These are phyloP conservation scores for Pinus albicaulis DNA, from an alignment of 75 land plant species.

Conservation along the genomic window DNA sequence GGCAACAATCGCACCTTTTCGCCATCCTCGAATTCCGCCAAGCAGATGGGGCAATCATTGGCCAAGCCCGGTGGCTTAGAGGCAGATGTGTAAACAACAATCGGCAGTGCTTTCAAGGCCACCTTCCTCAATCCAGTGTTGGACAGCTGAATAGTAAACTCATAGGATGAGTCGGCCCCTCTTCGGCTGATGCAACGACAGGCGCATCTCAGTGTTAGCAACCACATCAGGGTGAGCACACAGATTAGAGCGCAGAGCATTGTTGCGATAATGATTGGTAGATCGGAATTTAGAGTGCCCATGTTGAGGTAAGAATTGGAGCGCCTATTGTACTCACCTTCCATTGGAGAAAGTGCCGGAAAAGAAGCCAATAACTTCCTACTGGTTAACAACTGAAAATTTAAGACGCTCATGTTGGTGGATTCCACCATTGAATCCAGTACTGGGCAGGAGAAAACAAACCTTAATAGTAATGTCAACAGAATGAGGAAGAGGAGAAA, in stretches of 20 bases:
- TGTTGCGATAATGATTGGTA: slow-evolving; percentile 63
- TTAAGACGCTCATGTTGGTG: too few relatives aligned
- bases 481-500: too few relatives aligned
- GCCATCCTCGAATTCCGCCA: slow-evolving; percentile 48
- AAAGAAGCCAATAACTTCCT: too few relatives aligned
- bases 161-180: slow-evolving; percentile 10
- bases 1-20: slow-evolving; percentile 51
- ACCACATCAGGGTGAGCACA: slow-evolving; percentile 46
- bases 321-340: too few relatives aligned
- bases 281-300: slow-evolving; percentile 53
- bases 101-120: slow-evolving; percentile 20
- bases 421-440: too few relatives aligned
- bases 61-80: not conserved
- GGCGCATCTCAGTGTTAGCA: slow-evolving; percentile 29
- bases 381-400: too few relatives aligned
- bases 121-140: slow-evolving; percentile 1
- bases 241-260: slow-evolving; percentile 58
- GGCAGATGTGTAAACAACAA: slow-evolving; percentile 14
- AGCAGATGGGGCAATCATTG: slow-evolving; percentile 59
- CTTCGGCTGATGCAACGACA: slow-evolving; percentile 35
- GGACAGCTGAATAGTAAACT: slow-evolving; percentile 15
- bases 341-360: too few relatives aligned
- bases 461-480: too few relatives aligned
- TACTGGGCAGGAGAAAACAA: too few relatives aligned
- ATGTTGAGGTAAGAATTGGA: slow-evolving; percentile 4